Base-by-base conservation (phyloP, 2,329 filamentous ascomycete genomes). In the Rhynchosporium secalis region DNA sequence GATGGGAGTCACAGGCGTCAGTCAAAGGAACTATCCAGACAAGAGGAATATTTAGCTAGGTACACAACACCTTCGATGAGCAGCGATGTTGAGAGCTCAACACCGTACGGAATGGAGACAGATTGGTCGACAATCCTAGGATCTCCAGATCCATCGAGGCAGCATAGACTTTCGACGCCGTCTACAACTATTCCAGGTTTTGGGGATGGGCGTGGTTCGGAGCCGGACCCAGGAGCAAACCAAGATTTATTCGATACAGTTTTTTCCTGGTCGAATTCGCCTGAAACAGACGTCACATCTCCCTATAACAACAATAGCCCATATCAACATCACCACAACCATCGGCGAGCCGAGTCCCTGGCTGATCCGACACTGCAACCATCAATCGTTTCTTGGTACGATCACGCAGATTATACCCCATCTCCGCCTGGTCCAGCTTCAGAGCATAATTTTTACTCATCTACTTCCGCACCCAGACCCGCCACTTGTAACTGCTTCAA, bases 401-500 rank as follows among this genome's bases (percentile, higher is more conserved):
- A 67, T 20, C 60, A 61, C n/a, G 38, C 61, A 28, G 59, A 65
- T 20, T 59, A 61, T n/a, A 56, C 63, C 13, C 41, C 49, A 28
- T 57, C 46, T 49, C 28, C 29, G 3, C 20, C 57, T 28, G 52
- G 52, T 29, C 61, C 58, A 9, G 51, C 12, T 15, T 26, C 36
- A 9, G 20, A 38, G 20, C 61, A 46, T 45, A 56, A 56, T 51
- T 40, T 60, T 40, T 54, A 56, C 46, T 57, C 60, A 40, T 40
- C 58, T 51, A 47, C 54, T 51, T 29, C 54, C n/a, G 29, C 47
- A 41, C 26, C 52, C 54, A 62, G 48, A 38, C 45, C 55, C 13
- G 15, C 66, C 15, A 57, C 75, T 1, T 83, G 80, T 66, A 76
- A 74, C 7, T 83, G 80, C 69, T 81, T 82, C 66, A 75, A 76